Conservation (phyloP, 345 rosid genomes). For the Eucalyptus globulus region DNA sequence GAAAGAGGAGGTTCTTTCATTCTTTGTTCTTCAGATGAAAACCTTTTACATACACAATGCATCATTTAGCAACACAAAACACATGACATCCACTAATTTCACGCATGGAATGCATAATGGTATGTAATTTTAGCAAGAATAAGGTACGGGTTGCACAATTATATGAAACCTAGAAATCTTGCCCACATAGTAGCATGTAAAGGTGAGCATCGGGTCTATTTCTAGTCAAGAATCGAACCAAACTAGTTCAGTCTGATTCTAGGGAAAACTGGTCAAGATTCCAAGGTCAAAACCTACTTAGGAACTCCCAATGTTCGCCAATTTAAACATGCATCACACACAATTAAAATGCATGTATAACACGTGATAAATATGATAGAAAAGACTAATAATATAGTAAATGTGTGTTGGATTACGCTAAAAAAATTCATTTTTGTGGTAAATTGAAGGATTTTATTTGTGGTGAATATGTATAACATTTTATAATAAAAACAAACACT, state of each 20-base stretch:
- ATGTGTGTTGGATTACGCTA: neutral
- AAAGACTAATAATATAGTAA: fast-evolving
- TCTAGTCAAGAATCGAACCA: too few species aligned
- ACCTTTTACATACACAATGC: neutral
- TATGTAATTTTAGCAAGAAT: neutral
- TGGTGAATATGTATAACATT: neutral
- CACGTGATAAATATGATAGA: neutral
- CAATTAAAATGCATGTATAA: neutral
- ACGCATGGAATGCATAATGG: neutral
- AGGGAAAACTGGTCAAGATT: neutral
- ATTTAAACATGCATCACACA: neutral
- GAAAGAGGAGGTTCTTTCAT: neutral
- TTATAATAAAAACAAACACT: neutral
- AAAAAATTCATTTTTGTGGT: neutral
- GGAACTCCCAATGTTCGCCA: neutral
- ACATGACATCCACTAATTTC: neutral
- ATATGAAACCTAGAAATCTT: neutral
- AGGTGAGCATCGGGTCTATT: neutral
- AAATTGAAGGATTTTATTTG: neutral
- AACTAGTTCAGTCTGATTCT: too few species aligned
- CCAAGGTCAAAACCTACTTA: fast-evolving
- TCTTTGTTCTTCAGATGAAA: neutral
- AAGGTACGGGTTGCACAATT: neutral
- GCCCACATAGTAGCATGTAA: neutral
- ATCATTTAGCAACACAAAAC: neutral